Conservation (phyloP, 2,329 filamentous ascomycete genomes). For the Trichophyton rubrum region DNA sequence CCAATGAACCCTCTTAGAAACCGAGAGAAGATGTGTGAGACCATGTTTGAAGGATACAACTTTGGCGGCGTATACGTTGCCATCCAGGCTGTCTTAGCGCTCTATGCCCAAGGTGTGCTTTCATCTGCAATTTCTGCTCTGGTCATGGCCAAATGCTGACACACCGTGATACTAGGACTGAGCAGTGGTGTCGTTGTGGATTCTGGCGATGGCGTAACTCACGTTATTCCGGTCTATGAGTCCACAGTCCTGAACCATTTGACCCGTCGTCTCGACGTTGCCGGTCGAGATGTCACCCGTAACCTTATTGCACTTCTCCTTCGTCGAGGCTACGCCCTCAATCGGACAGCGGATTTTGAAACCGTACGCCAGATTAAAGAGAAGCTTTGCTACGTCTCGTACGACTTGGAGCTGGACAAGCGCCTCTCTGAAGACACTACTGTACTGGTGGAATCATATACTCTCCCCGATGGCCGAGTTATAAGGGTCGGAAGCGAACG, state of each 20-base stretch:
- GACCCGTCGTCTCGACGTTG: slow-evolving; percentile 84
- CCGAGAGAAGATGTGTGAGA: slow-evolving; percentile 93
- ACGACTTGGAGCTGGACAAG: slow-evolving; percentile 93
- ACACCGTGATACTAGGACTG: slow-evolving; percentile 44
- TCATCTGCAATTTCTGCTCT: background rate
- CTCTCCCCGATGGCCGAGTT: slow-evolving; percentile 86
- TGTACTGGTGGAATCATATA: slow-evolving; percentile 94
- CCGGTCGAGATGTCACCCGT: slow-evolving; percentile 92
- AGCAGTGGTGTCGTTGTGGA: slow-evolving; percentile 96
- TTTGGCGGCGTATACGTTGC: slow-evolving; percentile 97
- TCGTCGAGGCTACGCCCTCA: slow-evolving; percentile 87
- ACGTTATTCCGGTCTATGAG: slow-evolving; percentile 97
- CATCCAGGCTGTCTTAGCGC: slow-evolving; percentile 87
- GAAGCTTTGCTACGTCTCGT: slow-evolving; percentile 98
- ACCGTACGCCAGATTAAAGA: slow-evolving; percentile 99
- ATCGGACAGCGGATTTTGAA: slow-evolving; percentile 97
- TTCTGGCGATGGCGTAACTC: slow-evolving; percentile 94
- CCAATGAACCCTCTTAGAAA: slow-evolving; percentile 97
- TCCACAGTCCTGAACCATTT: slow-evolving; percentile 96
- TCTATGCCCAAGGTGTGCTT: slow-evolving; percentile 79
- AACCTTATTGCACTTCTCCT: slow-evolving; percentile 92
- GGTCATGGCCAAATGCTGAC: background rate
- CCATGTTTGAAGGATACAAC: slow-evolving; percentile 96
- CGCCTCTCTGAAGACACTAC: slow-evolving; percentile 94
- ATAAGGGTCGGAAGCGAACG: slow-evolving; percentile 93